A percentile compares a stretch with the other conserved stretches of the same genome.
Evolutionary conservation across 164 flowering plant species (phyloP).

Genomic region (Akebia trifoliata): DNA sequence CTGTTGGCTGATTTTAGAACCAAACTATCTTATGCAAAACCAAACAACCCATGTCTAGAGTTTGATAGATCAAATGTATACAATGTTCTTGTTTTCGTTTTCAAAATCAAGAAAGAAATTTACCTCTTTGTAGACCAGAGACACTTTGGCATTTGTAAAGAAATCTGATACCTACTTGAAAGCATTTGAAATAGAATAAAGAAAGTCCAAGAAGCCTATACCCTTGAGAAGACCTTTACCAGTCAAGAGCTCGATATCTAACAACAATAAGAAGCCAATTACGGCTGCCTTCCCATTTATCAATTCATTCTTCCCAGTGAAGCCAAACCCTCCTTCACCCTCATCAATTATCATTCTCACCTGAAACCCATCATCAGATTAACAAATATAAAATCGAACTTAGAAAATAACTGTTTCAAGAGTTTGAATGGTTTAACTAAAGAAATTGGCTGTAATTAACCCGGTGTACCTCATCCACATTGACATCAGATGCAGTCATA

Average conservation of each 20-base stretch:
- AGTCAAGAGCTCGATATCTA: conserved; percentile 93
- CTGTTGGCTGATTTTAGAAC: no score
- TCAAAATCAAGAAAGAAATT: no score
- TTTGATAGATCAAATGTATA: no score
- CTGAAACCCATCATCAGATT: conserved; percentile 31
- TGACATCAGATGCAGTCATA: conserved; percentile 75
- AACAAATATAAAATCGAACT: not conserved
- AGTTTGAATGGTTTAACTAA: not conserved
- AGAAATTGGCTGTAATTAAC: not conserved
- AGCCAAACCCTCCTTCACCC: conserved; percentile 65
- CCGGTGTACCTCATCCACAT: conserved; percentile 73
- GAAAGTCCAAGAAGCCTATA: conserved; percentile 91
- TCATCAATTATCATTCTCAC: conserved; percentile 93
- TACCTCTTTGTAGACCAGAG: conserved; percentile 6
- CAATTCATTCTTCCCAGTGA: conserved; percentile 64
- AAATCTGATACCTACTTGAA: conserved; percentile 32
- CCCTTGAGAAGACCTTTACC: conserved; percentile 92
- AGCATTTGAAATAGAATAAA: conserved; percentile 53
- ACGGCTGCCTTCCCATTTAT: conserved; percentile 92
- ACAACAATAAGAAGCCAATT: conserved; percentile 70
- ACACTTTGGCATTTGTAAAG: not conserved
- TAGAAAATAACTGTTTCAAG: not conserved
- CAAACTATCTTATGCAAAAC: no score
- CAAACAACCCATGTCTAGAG: no score
- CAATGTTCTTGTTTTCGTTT: no score